phyloP scores from a whole-genome alignment of 257 asterid species.

The Nicotiana noctiflora region DNA sequence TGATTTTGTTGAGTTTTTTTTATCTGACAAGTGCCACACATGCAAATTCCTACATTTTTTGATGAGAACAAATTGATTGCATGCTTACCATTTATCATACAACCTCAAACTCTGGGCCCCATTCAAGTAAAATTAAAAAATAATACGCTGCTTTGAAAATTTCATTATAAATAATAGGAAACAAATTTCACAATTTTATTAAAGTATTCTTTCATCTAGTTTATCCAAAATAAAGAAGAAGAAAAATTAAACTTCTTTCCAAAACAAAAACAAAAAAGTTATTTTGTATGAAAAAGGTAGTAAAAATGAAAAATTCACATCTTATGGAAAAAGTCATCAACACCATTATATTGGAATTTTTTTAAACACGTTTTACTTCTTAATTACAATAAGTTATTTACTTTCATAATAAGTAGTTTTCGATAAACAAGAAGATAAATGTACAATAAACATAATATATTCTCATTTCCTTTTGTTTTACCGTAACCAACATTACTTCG shows the following conservation, averaged over 20 bases:
- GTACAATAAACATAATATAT: not conserved
- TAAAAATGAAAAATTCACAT: too few species aligned
- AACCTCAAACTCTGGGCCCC: not conserved
- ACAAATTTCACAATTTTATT: not conserved
- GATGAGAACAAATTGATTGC: not conserved
- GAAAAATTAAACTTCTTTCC: too few species aligned
- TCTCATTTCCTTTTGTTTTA: not conserved
- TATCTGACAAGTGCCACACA: slow-evolving; percentile 2
- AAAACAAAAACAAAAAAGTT: too few species aligned
- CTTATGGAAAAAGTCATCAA: too few species aligned
- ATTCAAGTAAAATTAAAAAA: not conserved
- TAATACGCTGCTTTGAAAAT: not conserved
- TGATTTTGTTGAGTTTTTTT: too few species aligned
- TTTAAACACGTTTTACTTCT: too few species aligned
- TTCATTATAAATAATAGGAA: not conserved
- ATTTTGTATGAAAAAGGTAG: too few species aligned
- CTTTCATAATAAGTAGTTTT: too few species aligned
- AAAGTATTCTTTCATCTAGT: too few species aligned
- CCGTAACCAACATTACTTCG: not conserved
- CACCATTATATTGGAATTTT: too few species aligned
- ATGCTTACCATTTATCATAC: slow-evolving; percentile 3
- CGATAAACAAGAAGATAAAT: not conserved
- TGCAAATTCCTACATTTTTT: not conserved
- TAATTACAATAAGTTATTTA: too few species aligned
- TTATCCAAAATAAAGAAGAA: too few species aligned